These are phyloP conservation scores for Coleophoma crateriformis DNA, from an alignment of 2,329 filamentous ascomycete genomes.

Conservation along the genomic window DNA sequence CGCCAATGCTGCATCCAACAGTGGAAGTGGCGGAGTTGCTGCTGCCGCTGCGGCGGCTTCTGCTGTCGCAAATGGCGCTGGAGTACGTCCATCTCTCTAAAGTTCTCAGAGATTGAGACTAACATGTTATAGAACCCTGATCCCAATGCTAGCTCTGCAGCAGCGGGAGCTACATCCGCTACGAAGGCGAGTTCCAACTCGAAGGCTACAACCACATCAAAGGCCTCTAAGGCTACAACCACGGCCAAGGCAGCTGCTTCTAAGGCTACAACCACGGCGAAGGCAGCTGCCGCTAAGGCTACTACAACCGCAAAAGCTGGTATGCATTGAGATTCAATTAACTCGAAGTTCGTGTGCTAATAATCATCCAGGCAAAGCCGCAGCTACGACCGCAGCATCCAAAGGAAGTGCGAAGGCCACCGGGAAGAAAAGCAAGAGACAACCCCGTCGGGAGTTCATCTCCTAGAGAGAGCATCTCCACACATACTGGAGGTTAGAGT, in stretches of 20 bases:
- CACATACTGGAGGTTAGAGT: not conserved
- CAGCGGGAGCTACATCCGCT: not conserved
- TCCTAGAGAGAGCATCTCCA: conserved; percentile 7
- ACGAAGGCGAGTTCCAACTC: not conserved
- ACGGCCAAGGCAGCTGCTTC: not conserved
- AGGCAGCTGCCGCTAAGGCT: not conserved
- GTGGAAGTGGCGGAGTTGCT: conserved; percentile 1
- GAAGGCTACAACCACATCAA: not conserved
- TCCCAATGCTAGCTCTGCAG: not conserved
- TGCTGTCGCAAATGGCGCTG: conserved; percentile 1
- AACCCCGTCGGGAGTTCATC: conserved; percentile 14
- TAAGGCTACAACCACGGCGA: not conserved
- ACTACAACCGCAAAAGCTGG: not conserved
- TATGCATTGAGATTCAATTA: not conserved
- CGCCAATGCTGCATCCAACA: conserved; percentile 8
- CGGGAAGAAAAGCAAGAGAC: conserved; percentile 2
- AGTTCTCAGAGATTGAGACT: not conserved
- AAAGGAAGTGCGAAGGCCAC: conserved; percentile 3
- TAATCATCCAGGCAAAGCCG: not conserved
- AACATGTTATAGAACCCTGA: not conserved
- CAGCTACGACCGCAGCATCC: not conserved
- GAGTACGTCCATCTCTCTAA: not conserved
- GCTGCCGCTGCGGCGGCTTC: not conserved
- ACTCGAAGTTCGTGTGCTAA: not conserved
- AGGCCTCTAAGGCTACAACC: not conserved